Percentiles rank a stretch among this genome's conserved stretches.
Conservation (phyloP, 352 stramenopile genomes). For the Globisporangium rhizosaccharum region DNA sequence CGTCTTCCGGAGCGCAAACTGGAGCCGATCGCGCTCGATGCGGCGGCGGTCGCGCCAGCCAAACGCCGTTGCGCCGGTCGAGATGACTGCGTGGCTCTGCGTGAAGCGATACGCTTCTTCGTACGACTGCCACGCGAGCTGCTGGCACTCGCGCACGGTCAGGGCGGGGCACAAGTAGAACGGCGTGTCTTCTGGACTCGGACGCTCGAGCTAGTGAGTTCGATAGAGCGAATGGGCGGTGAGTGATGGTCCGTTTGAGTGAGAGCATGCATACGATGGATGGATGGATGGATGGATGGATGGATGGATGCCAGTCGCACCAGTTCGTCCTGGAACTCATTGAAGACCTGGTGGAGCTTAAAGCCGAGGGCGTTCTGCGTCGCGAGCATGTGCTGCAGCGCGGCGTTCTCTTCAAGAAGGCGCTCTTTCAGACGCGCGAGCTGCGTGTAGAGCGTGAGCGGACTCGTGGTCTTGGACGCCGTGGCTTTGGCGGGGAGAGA, state of each 20-base stretch:
- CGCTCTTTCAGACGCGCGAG: conserved; percentile 43
- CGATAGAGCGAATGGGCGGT: too few species aligned
- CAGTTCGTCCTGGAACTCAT: conserved; percentile 24
- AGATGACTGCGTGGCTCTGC: conserved; percentile 26
- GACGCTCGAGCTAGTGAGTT: too few species aligned
- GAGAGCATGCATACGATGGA: neutral
- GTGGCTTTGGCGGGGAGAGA: conserved; percentile 1
- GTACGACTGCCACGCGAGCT: conserved; percentile 30
- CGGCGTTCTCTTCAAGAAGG: conserved; percentile 43
- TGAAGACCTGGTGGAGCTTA: conserved; percentile 28
- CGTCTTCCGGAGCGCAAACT: conserved; percentile 29
- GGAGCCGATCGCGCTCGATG: conserved; percentile 16
- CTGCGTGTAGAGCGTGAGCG: conserved; percentile 36
- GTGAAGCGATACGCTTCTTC: conserved; percentile 38
- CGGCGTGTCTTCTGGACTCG: neutral
- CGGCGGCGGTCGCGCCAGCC: conserved; percentile 29
- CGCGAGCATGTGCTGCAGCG: conserved; percentile 33
- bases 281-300: too few species aligned
- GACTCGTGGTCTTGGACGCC: neutral
- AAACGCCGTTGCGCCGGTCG: conserved; percentile 25
- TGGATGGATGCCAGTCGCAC: neutral
- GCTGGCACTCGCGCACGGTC: conserved; percentile 34
- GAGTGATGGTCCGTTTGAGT: too few species aligned
- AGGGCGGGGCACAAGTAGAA: conserved; percentile 21
- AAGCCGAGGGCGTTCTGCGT: conserved; percentile 39